A percentile compares a stretch with the other conserved stretches of the same genome.
Evolutionary conservation across 2,329 filamentous ascomycete genomes (phyloP).

Genomic region (Coleophoma crateriformis): DNA sequence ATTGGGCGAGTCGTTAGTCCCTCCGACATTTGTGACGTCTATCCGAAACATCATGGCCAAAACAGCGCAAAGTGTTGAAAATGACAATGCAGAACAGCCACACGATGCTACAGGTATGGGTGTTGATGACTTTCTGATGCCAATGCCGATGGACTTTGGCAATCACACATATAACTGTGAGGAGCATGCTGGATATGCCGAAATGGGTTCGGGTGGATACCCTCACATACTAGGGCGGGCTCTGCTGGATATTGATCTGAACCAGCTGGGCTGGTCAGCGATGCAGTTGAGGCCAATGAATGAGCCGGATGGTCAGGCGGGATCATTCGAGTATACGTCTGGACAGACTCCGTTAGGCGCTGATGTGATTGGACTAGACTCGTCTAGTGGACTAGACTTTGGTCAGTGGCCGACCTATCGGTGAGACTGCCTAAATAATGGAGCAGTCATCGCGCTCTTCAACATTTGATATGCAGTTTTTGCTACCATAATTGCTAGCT

Average conservation of each 20-base stretch:
- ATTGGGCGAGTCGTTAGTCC: conserved; percentile 9
- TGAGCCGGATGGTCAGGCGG: background rate
- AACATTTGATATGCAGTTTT: too few species aligned
- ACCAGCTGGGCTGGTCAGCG: conserved; percentile 20
- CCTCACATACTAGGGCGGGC: conserved; percentile 9
- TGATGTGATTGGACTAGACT: too few species aligned
- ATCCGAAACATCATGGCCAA: conserved; percentile 12
- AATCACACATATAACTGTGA: conserved; percentile 6
- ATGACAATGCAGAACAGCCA: background rate
- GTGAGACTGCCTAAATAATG: too few species aligned
- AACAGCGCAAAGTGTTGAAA: conserved; percentile 2
- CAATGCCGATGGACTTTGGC: conserved; percentile 8
- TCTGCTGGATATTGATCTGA: conserved; percentile 16
- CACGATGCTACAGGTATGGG: background rate
- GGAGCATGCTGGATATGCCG: conserved; percentile 4
- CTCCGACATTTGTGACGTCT: conserved; percentile 17
- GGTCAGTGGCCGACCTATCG: too few species aligned
- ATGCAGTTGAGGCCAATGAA: conserved; percentile 21
- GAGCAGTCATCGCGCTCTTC: too few species aligned
- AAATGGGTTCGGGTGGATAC: conserved; percentile 3
- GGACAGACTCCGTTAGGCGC: too few species aligned
- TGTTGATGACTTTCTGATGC: conserved; percentile 4
- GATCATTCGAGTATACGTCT: too few species aligned
- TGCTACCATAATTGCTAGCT: too few species aligned
- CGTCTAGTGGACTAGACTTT: too few species aligned